Evolutionary conservation across 768 basidiomycete species (phyloP).

Genomic region (Podaxis sp.): DNA sequence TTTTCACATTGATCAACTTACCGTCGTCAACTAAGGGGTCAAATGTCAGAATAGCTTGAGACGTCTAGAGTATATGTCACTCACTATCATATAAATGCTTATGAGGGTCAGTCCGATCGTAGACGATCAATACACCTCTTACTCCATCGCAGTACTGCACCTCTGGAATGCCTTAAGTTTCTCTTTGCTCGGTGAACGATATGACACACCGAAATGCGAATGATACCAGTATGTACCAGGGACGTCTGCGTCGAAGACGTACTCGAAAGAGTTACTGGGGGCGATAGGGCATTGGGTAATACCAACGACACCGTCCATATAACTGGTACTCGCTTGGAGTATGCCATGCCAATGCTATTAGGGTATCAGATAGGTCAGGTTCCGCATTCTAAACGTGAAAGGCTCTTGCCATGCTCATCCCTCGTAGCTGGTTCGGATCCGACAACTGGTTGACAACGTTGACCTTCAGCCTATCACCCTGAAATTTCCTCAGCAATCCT

Average conservation of each 20-base stretch:
- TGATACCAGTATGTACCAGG: conserved; percentile 40
- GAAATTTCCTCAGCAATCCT: background rate
- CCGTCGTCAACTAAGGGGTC: conserved; percentile 16
- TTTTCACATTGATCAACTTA: background rate
- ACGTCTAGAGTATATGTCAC: background rate
- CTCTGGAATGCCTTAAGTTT: conserved; percentile 16
- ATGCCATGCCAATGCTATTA: conserved; percentile 56
- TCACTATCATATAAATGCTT: conserved; percentile 28
- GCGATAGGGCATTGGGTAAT: conserved; percentile 52
- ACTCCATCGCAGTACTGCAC: conserved; percentile 52
- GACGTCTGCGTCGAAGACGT: conserved; percentile 33
- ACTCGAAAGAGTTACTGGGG: conserved; percentile 40
- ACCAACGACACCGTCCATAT: conserved; percentile 42
- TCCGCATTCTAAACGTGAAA: background rate
- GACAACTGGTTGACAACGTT: conserved; percentile 45
- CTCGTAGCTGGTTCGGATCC: conserved; percentile 33
- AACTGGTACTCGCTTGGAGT: conserved; percentile 40
- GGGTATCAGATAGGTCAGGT: background rate
- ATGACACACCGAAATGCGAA: conserved; percentile 28
- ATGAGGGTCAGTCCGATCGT: conserved; percentile 38
- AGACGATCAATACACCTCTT: conserved; percentile 36
- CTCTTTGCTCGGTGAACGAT: background rate
- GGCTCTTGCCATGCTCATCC: conserved; percentile 30
- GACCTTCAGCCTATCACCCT: conserved; percentile 38
- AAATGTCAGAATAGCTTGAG: background rate